phyloP scores from a whole-genome alignment of 192 early-diverging fungal genomes.

The Gonapodya prolifera region DNA sequence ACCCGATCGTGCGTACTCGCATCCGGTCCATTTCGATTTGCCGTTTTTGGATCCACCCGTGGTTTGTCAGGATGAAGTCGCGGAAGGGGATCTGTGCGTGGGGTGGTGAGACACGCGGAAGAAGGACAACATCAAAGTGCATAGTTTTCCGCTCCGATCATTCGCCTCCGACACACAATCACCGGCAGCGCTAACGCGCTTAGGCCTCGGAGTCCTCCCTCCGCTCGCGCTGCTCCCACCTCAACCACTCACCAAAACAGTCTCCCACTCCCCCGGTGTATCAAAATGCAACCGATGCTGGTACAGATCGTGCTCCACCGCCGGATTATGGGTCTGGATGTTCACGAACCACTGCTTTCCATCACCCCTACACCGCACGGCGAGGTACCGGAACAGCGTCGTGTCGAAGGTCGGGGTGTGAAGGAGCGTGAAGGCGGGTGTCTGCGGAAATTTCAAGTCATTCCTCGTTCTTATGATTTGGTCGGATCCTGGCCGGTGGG shows the following conservation, averaged over 20 bases:
- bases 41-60: constrained; percentile 72
- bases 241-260: constrained; percentile 60
- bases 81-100: constrained; percentile 70
- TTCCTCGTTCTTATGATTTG: too few relatives aligned
- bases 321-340: constrained; percentile 70
- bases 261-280: constrained; percentile 86
- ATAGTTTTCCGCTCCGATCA: constrained; percentile 82
- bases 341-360: constrained; percentile 85
- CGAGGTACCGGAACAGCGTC: constrained; percentile 70
- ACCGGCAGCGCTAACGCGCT: constrained; percentile 53
- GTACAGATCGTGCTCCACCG: constrained; percentile 58
- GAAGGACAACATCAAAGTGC: constrained; percentile 12
- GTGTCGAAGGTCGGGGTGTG: constrained; percentile 76
- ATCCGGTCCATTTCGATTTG: constrained; percentile 74
- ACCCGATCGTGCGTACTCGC: constrained; percentile 77
- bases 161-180: constrained; percentile 44
- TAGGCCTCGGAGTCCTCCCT: too few relatives aligned
- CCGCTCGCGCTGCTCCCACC: constrained; percentile 61
- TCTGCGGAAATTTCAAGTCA: too few relatives aligned
- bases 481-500: too few relatives aligned
- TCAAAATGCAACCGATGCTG: constrained; percentile 84
- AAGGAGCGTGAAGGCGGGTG: constrained; percentile 42
- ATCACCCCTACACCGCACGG: constrained; percentile 68
- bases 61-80: constrained; percentile 82
- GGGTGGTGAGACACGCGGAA: constrained; percentile 13